A percentile compares a stretch with the other conserved stretches of the same genome.
These are phyloP conservation scores for Mallotus japonicus DNA, from an alignment of 441 rosid genomes.

Conservation along the genomic window DNA sequence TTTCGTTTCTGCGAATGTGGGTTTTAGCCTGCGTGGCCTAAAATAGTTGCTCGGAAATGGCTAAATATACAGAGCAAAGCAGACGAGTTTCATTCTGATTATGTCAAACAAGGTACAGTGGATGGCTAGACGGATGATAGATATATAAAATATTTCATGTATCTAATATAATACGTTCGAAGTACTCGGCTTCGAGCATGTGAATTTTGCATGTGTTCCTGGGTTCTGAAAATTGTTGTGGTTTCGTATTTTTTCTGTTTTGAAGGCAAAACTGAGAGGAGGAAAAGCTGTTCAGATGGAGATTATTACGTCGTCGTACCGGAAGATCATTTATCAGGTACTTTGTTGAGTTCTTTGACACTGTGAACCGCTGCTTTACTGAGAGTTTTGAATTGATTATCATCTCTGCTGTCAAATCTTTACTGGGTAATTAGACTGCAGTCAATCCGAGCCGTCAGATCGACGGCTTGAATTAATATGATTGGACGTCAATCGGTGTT, in stretches of 20 bases:
- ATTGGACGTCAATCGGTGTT: conserved; percentile 26
- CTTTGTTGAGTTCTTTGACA: background rate
- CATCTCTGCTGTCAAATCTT: conserved; percentile 21
- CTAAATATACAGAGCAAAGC: conserved; percentile 60
- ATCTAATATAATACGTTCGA: too few species aligned
- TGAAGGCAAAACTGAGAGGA: conserved; percentile 43
- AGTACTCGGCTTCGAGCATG: too few species aligned
- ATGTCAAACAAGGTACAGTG: conserved; percentile 28
- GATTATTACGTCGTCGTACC: conserved; percentile 47
- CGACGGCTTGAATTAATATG: conserved; percentile 26
- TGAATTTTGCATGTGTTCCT: background rate
- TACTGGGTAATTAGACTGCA: background rate
- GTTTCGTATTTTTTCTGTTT: background rate
- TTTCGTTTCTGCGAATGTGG: background rate
- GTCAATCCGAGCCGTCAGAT: conserved; percentile 31
- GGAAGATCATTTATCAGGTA: conserved; percentile 55
- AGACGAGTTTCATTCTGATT: conserved; percentile 74
- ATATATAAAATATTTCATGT: too few species aligned
- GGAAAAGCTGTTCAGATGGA: conserved; percentile 65
- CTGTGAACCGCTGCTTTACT: too few species aligned
- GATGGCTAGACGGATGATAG: too few species aligned
- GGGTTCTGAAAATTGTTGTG: background rate
- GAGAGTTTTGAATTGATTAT: too few species aligned
- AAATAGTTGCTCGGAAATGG: conserved; percentile 70
- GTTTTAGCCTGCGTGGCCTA: conserved; percentile 75